Base-by-base conservation (phyloP, 306 rosid species). In the Cicer cuneatum region DNA sequence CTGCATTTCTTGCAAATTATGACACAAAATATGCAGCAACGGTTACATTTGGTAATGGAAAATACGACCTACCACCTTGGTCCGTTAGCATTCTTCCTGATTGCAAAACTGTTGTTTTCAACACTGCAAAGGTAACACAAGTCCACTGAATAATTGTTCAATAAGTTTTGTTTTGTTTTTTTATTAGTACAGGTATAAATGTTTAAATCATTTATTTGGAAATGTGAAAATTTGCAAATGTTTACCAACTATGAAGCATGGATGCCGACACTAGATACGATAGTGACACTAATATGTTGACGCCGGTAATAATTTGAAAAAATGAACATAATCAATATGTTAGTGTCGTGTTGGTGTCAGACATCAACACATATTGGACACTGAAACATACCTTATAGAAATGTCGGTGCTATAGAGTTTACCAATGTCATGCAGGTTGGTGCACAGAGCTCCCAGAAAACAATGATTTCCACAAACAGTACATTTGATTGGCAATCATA, bases 51-150 rank as follows among this genome's bases (percentile, higher is more conserved):
- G 86, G 89, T 29, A 80, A 74, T 77, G 78, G 74, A 62, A 77
- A 70, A 42, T 91, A 90, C 66, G 77, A 75, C 29, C 82, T 93
- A 41, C 98, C 98, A 19, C 89, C 93, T 37, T 93, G 98, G 98
- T 93, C 98, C 61, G 77, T 93, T 61, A 90, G 93, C 78, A 83
- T 93, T 85, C 92, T 93, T 51, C 98, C 93, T 63, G 96, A 86
- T 73, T 93, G 98, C 89, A 81, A 81, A 73, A 90, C 81, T 59
- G 96, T 1, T 2, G 87, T 85, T 71, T 90, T 73, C 78, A 93
- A 93, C 86, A 93, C 97, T 71, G 97, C 97, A 51, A 81, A 57
- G 86, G 98, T 93, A 85, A 78, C 86, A 37, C 46, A 62, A 33
- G 15, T 67, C 65, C 58, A 11, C 48, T 39, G 40, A 35, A 66